Percentiles rank a stretch among this genome's conserved stretches.
phyloP scores from a whole-genome alignment of 2,329 filamentous ascomycete genomes.

The Cladobotryum protrusum region DNA sequence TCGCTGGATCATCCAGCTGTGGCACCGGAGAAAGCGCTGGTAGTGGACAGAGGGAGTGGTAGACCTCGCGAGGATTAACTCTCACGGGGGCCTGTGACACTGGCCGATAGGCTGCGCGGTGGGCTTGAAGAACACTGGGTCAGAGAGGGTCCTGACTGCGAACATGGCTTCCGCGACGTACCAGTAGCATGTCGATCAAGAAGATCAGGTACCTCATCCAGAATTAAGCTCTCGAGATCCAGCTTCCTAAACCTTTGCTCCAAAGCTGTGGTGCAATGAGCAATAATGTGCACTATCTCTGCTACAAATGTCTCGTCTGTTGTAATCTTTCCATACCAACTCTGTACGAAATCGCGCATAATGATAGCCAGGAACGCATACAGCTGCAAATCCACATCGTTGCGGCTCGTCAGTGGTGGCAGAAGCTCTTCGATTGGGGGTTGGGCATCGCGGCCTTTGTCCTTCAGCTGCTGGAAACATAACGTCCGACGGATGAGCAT shows the following conservation, averaged over 20 bases:
- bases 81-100: slow-evolving; percentile 53
- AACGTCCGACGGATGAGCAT: slow-evolving; percentile 77
- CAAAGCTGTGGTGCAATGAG: slow-evolving; percentile 80
- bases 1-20: slow-evolving; percentile 42
- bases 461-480: slow-evolving; percentile 62
- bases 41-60: slow-evolving; percentile 77
- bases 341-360: slow-evolving; percentile 81
- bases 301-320: slow-evolving; percentile 82
- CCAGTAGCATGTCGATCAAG: slow-evolving; percentile 74
- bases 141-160: slow-evolving; percentile 9
- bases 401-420: slow-evolving; percentile 87
- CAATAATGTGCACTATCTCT: slow-evolving; percentile 84
- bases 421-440: slow-evolving; percentile 72
- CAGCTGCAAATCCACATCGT: slow-evolving; percentile 86
- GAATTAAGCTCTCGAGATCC: slow-evolving; percentile 72
- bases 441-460: slow-evolving; percentile 45
- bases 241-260: slow-evolving; percentile 80
- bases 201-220: slow-evolving; percentile 83
- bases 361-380: slow-evolving; percentile 90
- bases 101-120: slow-evolving; percentile 59
- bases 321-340: slow-evolving; percentile 91
- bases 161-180: slow-evolving; percentile 32
- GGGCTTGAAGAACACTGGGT: slow-evolving; percentile 47
- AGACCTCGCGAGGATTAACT: slow-evolving; percentile 60
- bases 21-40: slow-evolving; percentile 76